These are phyloP conservation scores for Xylaria palmicola DNA, from an alignment of 495 filamentous ascomycete genomes.

Conservation along the genomic window DNA sequence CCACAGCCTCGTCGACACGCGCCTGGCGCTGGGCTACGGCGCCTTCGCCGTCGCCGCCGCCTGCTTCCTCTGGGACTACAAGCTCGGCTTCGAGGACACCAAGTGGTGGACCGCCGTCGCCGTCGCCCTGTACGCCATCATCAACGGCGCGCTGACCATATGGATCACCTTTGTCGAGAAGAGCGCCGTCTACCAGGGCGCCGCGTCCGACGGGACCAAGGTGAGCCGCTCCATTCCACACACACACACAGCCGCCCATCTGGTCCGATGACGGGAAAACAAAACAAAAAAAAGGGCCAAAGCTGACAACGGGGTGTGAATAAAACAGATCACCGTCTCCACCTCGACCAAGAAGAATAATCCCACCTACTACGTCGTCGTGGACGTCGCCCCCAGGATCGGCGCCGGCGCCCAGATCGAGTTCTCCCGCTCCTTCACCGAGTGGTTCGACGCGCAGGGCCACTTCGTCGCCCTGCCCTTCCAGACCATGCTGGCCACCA, in stretches of 20 bases:
- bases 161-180: slow-evolving; percentile 89
- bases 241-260: background rate
- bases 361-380: slow-evolving; percentile 71
- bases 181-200: slow-evolving; percentile 76
- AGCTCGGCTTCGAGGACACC: slow-evolving; percentile 80
- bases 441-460: slow-evolving; percentile 83
- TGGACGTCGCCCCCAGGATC: slow-evolving; percentile 53
- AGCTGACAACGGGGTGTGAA: slow-evolving; percentile 14
- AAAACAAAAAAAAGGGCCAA: background rate
- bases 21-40: slow-evolving; percentile 76
- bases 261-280: background rate
- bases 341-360: slow-evolving; percentile 72
- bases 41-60: slow-evolving; percentile 76
- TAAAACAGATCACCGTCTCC: slow-evolving; percentile 59
- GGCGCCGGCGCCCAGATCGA: slow-evolving; percentile 49
- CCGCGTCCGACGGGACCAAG: slow-evolving; percentile 37
- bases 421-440: slow-evolving; percentile 69
- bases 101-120: slow-evolving; percentile 72
- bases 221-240: slow-evolving; percentile 15
- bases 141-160: slow-evolving; percentile 76
- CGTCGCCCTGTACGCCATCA: slow-evolving; percentile 72
- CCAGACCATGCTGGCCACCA: slow-evolving; percentile 72
- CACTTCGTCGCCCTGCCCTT: slow-evolving; percentile 81
- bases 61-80: slow-evolving; percentile 89
- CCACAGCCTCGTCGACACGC: slow-evolving; percentile 76